Evolutionary conservation across 2,329 filamentous ascomycete species (phyloP).

Genomic region (Grosmannia clavigera): DNA sequence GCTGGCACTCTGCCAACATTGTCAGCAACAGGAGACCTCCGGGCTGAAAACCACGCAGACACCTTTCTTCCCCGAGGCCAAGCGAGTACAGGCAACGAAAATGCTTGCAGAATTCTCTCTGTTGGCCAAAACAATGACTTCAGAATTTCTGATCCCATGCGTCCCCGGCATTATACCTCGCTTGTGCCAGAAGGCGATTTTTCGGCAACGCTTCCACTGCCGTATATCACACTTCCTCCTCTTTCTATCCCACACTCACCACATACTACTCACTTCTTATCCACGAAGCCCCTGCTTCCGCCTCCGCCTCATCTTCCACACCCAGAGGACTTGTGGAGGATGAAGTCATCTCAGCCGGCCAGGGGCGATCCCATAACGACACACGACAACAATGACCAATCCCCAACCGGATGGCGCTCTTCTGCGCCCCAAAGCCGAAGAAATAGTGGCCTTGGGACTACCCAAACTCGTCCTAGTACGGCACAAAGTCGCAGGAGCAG

Average conservation of each 20-base stretch:
- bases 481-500: constrained; percentile 8
- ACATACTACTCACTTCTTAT: constrained; percentile 15
- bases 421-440: not conserved
- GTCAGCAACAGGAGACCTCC: not conserved
- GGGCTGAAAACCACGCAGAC: not conserved
- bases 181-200: not conserved
- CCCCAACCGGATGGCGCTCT: not conserved
- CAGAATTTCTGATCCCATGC: not conserved
- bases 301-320: not conserved
- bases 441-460: constrained; percentile 2
- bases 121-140: not conserved
- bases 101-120: not conserved
- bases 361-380: not conserved
- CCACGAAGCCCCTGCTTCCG: not conserved
- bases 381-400: constrained; percentile 1
- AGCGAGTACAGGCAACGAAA: not conserved
- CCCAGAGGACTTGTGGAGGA: not conserved
- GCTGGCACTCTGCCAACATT: not conserved
- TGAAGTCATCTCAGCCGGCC: not conserved
- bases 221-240: not conserved
- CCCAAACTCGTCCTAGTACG: constrained; percentile 9
- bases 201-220: not conserved
- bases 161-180: not conserved
- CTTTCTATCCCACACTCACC: constrained; percentile 8
- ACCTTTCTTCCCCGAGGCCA: not conserved